Conservation (phyloP, 1,139 yeast species). For the Nadsonia commutata region DNA sequence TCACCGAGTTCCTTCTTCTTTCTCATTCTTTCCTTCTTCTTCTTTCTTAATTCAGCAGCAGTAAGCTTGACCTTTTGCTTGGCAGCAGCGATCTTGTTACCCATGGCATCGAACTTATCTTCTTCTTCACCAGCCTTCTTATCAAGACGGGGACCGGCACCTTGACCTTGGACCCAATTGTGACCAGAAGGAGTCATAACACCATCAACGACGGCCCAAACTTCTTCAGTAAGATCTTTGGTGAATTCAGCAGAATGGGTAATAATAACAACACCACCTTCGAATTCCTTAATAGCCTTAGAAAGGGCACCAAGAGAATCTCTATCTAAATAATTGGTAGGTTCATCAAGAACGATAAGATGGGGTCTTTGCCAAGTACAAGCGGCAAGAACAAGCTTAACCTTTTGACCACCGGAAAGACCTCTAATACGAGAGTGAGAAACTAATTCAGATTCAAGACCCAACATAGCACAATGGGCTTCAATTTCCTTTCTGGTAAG, state of each 20-base stretch:
- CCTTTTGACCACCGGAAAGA: conserved; percentile 99
- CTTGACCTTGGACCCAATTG: conserved; percentile 99
- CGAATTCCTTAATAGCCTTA: conserved; percentile 96
- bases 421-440: conserved; percentile 99
- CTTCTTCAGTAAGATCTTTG: conserved; percentile 97
- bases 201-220: conserved; percentile 99
- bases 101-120: conserved; percentile 99
- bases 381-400: conserved; percentile 98
- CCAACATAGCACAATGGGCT: conserved; percentile 96
- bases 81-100: conserved; percentile 94
- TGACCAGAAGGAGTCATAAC: conserved; percentile 98
- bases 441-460: conserved; percentile 97
- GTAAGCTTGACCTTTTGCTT: conserved; percentile 97
- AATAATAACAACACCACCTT: conserved; percentile 98
- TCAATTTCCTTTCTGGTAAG: conserved; percentile 99
- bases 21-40: conserved; percentile 99
- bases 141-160: conserved; percentile 96
- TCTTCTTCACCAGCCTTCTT: conserved; percentile 95
- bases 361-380: conserved; percentile 99
- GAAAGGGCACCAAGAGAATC: conserved; percentile 99
- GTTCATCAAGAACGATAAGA: conserved; percentile 97
- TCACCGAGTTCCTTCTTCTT: conserved; percentile 99
- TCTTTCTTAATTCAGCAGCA: conserved; percentile 98
- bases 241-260: conserved; percentile 99
- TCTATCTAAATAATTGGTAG: conserved; percentile 98